These are phyloP conservation scores for Diaporthe amygdali DNA, from an alignment of 2,329 filamentous ascomycete species.

Conservation along the genomic window DNA sequence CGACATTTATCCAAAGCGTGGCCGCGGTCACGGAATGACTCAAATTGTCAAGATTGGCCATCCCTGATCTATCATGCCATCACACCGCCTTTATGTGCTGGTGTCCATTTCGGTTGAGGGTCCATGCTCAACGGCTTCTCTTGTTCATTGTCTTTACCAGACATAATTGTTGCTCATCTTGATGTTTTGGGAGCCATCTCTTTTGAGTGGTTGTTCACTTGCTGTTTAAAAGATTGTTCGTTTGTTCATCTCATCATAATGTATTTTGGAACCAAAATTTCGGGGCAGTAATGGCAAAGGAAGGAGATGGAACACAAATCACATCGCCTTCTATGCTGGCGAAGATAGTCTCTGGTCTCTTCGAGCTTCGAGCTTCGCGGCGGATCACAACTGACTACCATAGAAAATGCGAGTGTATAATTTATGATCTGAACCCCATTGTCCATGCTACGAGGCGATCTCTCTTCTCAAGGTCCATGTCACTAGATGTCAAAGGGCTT, in stretches of 20 bases:
- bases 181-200: constrained; percentile 24
- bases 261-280: constrained; percentile 8
- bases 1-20: constrained; percentile 32
- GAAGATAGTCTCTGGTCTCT: neutral
- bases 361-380: neutral
- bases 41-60: constrained; percentile 9
- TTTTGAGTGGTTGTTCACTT: constrained; percentile 17
- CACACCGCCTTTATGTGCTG: neutral
- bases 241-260: constrained; percentile 14
- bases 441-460: neutral
- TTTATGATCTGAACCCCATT: neutral
- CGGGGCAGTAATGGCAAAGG: neutral
- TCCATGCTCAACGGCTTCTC: constrained; percentile 9
- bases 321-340: neutral
- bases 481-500: neutral
- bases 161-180: constrained; percentile 24
- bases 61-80: neutral
- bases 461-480: neutral
- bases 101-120: neutral
- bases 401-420: neutral
- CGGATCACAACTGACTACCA: neutral
- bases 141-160: constrained; percentile 8
- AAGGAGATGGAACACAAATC: neutral
- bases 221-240: constrained; percentile 16
- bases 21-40: constrained; percentile 6